Conservation (phyloP, 2,329 filamentous ascomycete genomes). For the Sclerotinia sclerotiorum region DNA sequence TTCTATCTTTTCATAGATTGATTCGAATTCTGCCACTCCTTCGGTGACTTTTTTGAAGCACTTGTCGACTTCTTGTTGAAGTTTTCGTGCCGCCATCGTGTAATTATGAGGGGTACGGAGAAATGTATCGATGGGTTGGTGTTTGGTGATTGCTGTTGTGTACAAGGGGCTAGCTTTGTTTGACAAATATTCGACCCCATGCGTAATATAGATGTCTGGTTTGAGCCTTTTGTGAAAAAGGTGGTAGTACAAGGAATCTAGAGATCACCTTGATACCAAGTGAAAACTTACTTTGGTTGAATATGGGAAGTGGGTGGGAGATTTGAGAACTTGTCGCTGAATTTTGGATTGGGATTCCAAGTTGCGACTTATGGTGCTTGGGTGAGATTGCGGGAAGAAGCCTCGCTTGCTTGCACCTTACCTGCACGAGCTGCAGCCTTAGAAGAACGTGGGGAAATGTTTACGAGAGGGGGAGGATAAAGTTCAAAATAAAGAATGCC, state of each 20-base stretch:
- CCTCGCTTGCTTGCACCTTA: constrained; percentile 25
- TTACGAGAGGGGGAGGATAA: neutral
- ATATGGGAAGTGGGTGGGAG: neutral
- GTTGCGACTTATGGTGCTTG: constrained; percentile 16
- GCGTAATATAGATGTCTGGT: constrained; percentile 26
- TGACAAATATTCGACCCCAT: constrained; percentile 35
- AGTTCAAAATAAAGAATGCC: neutral
- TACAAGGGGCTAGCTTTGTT: constrained; percentile 34
- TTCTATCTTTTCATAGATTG: constrained; percentile 97
- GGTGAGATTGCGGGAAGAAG: constrained; percentile 19
- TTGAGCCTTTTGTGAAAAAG: constrained; percentile 1
- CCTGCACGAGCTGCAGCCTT: constrained; percentile 22
- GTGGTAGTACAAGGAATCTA: constrained; percentile 28
- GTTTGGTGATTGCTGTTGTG: constrained; percentile 34
- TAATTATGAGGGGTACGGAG: constrained; percentile 31
- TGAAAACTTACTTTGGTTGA: constrained; percentile 1
- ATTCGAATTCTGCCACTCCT: constrained; percentile 87
- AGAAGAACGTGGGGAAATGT: constrained; percentile 26
- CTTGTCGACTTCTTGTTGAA: constrained; percentile 97
- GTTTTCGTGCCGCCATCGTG: constrained; percentile 91
- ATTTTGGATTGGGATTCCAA: constrained; percentile 10
- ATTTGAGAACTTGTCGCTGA: neutral
- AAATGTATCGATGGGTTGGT: constrained; percentile 26
- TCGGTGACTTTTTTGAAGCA: constrained; percentile 98
- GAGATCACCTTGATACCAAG: constrained; percentile 17